Evolutionary conservation across 768 basidiomycete species (phyloP).

Genomic region (Nevesoporus exiguus): DNA sequence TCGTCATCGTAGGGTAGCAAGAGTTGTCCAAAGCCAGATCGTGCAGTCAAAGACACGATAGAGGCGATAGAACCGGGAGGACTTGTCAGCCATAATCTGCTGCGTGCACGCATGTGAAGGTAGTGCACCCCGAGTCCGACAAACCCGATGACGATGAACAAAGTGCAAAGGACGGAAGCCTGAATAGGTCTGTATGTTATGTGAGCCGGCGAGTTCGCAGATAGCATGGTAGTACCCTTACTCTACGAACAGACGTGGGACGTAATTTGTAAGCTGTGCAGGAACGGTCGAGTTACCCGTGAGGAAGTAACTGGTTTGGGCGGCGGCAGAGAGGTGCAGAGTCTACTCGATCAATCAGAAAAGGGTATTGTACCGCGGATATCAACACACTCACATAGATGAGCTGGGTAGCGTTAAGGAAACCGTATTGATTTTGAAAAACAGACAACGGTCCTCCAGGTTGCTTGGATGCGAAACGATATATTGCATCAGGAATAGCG

Average conservation of each 20-base stretch:
- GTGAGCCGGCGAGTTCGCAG: constrained; percentile 1
- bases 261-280: constrained; percentile 39
- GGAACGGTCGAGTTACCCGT: constrained; percentile 35
- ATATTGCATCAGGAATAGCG: constrained; percentile 61
- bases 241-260: constrained; percentile 57
- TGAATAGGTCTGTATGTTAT: constrained; percentile 44
- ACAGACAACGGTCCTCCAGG: constrained; percentile 40
- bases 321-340: constrained; percentile 53
- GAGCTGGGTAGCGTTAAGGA: constrained; percentile 46
- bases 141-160: constrained; percentile 48
- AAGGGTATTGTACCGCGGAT: neutral
- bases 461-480: constrained; percentile 44
- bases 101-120: constrained; percentile 44
- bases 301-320: constrained; percentile 60
- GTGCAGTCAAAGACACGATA: constrained; percentile 52
- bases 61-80: constrained; percentile 61
- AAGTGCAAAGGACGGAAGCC: constrained; percentile 44
- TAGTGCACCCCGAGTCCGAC: constrained; percentile 47
- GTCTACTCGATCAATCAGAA: constrained; percentile 37
- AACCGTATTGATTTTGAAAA: constrained; percentile 49
- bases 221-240: constrained; percentile 29
- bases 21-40: constrained; percentile 59
- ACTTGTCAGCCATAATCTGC: constrained; percentile 47
- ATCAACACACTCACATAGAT: constrained; percentile 31
- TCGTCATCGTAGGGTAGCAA: constrained; percentile 58